phyloP scores from a whole-genome alignment of 75 land plant species.

The Picea glauca region DNA sequence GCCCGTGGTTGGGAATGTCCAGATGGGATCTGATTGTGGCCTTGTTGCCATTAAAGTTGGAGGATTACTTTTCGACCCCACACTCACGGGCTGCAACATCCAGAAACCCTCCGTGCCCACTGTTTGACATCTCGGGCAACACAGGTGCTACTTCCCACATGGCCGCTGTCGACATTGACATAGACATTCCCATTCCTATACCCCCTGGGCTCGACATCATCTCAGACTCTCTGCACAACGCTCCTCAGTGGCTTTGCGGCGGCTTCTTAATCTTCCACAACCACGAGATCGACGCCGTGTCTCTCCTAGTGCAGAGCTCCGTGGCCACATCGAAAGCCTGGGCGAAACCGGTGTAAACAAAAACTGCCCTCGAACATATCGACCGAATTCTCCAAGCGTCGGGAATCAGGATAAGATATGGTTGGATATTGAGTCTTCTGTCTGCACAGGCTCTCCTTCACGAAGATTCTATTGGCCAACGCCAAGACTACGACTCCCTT shows the following conservation, averaged over 20 bases:
- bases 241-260: conserved; percentile 24
- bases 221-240: neutral
- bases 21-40: conserved; percentile 29
- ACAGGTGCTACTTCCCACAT: conserved; percentile 54
- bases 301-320: too few species aligned
- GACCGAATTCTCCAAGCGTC: too few species aligned
- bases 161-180: conserved; percentile 16
- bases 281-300: too few species aligned
- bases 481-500: too few species aligned
- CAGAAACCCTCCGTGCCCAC: conserved; percentile 52
- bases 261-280: conserved; percentile 17
- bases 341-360: too few species aligned
- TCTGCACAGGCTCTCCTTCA: too few species aligned
- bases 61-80: conserved; percentile 22
- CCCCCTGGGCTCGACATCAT: conserved; percentile 8
- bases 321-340: too few species aligned
- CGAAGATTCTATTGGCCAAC: too few species aligned
- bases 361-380: too few species aligned
- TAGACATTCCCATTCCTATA: neutral
- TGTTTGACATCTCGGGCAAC: conserved; percentile 18
- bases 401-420: too few species aligned
- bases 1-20: conserved; percentile 50
- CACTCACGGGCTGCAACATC: conserved; percentile 70
- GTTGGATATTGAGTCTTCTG: too few species aligned
- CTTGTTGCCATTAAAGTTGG: conserved; percentile 27